Base-by-base conservation (phyloP, 1,139 yeast genomes). In the Sugiyamaella paludigena region DNA sequence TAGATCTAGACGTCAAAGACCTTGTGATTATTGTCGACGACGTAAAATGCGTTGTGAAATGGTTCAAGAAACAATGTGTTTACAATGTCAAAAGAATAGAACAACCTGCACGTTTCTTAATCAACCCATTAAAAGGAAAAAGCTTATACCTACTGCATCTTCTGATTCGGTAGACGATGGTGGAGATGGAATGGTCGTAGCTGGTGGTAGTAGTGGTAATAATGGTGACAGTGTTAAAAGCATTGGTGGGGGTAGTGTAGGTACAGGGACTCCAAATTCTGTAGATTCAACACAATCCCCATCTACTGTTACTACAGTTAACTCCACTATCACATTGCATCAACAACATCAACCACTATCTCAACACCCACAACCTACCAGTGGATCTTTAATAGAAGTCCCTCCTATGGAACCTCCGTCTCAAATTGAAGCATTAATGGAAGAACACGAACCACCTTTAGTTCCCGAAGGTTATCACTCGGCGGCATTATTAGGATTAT, bases 401-500 rank as follows among this genome's bases (percentile, higher is more conserved):
- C 58, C 58, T 15, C 61, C 62, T 6, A 40, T 59, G 37, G 56
- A 53, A 32, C 59, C 54, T 38, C 60, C 60, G 1, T 49, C 54
- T 3, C 44, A 43, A 13, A 50, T 50, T 7, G 56, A 50, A 40
- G 48, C 49, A 11, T 40, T 45, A 36, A 37, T 48, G 36, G 51
- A 47, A 24, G 53, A 50, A 43, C 29, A 40, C n/a, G 56, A 51
- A 30, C 62, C 61, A 5, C 58, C 64, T 7, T 42, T 61, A 31
- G 51, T 66, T 1, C 67, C 67, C 1, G 52, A 47, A 1, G 62
- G 57, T 2, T 63, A 56, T 40, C 62, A 59, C 27, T 50, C 59
- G 1, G 64, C 61, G 0, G 58, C 61, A 9, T 49, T 64, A 33
- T 49, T 67, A 35, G 72, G 72, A 8, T 53, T 63, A 9, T 60